phyloP scores from a whole-genome alignment of 768 basidiomycete species.

The Lactarius hengduanensis region DNA sequence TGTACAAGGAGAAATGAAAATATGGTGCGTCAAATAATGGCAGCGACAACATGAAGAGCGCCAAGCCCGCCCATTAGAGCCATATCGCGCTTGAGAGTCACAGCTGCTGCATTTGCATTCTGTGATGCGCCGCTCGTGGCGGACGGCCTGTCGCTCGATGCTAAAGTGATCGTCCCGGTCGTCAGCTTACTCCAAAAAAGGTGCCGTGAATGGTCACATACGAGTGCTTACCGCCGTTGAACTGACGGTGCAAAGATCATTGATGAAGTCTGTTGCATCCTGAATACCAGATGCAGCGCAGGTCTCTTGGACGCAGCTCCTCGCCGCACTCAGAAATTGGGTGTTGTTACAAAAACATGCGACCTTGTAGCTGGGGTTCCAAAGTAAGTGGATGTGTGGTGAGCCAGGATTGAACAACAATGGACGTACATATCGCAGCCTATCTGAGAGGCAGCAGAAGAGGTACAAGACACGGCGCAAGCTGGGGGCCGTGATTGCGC shows the following conservation, averaged over 20 bases:
- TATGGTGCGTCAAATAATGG: not conserved
- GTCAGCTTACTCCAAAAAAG: not conserved
- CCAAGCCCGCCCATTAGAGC: not conserved
- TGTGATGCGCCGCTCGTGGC: not conserved
- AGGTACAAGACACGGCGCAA: not conserved
- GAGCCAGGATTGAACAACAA: not conserved
- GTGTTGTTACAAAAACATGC: not conserved
- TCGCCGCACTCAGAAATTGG: not conserved
- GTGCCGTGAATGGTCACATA: not conserved
- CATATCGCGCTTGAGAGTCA: not conserved
- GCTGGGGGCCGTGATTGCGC: not conserved
- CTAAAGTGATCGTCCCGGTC: not conserved
- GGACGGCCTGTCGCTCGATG: not conserved
- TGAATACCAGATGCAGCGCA: not conserved
- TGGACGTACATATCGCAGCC: not conserved
- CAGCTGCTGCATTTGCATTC: not conserved
- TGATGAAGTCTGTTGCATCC: not conserved
- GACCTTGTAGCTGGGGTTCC: not conserved
- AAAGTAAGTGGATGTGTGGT: not conserved
- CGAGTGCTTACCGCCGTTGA: not conserved
- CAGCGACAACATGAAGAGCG: not conserved
- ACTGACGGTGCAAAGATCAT: not conserved
- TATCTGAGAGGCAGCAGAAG: not conserved
- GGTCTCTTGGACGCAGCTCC: not conserved
- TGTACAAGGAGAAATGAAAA: not conserved